Conservation (phyloP, 495 filamentous ascomycete species). For the Podospora pseudopauciseta region DNA sequence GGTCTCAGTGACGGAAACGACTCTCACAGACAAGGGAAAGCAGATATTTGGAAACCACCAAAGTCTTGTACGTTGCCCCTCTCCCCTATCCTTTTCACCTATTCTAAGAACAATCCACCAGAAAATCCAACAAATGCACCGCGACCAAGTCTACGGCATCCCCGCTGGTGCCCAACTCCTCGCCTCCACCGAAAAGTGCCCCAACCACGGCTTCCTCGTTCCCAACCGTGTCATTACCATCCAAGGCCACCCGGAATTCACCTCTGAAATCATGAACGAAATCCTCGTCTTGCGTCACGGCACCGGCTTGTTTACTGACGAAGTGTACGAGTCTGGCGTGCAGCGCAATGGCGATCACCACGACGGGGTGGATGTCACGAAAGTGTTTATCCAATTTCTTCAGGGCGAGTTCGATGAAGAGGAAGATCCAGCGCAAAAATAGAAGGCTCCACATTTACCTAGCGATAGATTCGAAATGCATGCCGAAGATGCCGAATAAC, state of each 20-base stretch:
- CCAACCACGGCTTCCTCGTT: slow-evolving; percentile 77
- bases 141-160: slow-evolving; percentile 66
- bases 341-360: slow-evolving; percentile 60
- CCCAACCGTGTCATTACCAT: slow-evolving; percentile 66
- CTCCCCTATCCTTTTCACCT: too few relatives aligned
- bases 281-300: slow-evolving; percentile 58
- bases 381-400: slow-evolving; percentile 71
- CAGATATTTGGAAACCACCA: slow-evolving; percentile 63
- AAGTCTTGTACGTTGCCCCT: slow-evolving; percentile 38
- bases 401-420: slow-evolving; percentile 40
- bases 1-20: slow-evolving; percentile 65
- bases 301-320: slow-evolving; percentile 63
- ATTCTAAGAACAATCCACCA: too few relatives aligned
- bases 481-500: too few relatives aligned
- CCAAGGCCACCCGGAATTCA: slow-evolving; percentile 93
- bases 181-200: slow-evolving; percentile 62
- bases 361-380: slow-evolving; percentile 68
- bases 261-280: slow-evolving; percentile 65
- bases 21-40: slow-evolving; percentile 66
- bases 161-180: slow-evolving; percentile 61
- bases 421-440: neutral
- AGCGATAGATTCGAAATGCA: neutral
- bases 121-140: slow-evolving; percentile 80
- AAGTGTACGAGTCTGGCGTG: slow-evolving; percentile 62
- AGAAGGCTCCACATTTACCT: neutral